Base-by-base conservation (phyloP, 2,329 filamentous ascomycete genomes). In the Truncatella angustata region DNA sequence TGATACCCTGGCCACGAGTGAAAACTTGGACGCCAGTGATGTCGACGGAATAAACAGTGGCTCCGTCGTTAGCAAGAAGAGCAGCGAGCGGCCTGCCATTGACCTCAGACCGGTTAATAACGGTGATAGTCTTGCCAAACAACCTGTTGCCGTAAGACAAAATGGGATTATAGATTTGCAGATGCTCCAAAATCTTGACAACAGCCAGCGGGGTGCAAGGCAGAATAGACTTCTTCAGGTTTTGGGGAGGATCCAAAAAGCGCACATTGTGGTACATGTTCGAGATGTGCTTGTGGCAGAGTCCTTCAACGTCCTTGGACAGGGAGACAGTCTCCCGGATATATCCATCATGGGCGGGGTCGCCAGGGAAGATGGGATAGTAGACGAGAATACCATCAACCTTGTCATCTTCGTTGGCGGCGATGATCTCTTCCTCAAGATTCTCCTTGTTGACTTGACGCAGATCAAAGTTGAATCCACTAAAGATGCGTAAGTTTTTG, bases 221-320 rank as follows among this genome's bases (percentile, higher is more conserved):
- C 49, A 99, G 77, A 59, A 97, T 90, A 45, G 88, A 95, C 77
- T 99, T 97, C 70, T 90, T 89, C 53, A 77, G 79, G 70, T 91
- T 89, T 39, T 79, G 71, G 4, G 87, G 87, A 21, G 85, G 77
- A 72, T 99, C 94, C 52, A 99, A 80, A 76, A 92, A 97, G 59
- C 94, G 90, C 63, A 96, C 84, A 75, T 99, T 99, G 78, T 97
- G 90, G 75, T 97, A 99, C 92, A 99, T 97, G 81, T 99, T 99
- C 82, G 93, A 92, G 66, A 97, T 88, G 74, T 97, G 92, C 67
- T 86, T 87, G 73, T 97, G 93, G 62, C 88, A 91, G 53, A 99
- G 84, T 32, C 94, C 94, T 72, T 99, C 94, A 59, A 99, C 93
- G 65, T 99, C 94, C 73, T 99, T 97, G 70, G 82, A 75, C 39